phyloP scores from a whole-genome alignment of 306 rosid species.

The Datisca glomerata region DNA sequence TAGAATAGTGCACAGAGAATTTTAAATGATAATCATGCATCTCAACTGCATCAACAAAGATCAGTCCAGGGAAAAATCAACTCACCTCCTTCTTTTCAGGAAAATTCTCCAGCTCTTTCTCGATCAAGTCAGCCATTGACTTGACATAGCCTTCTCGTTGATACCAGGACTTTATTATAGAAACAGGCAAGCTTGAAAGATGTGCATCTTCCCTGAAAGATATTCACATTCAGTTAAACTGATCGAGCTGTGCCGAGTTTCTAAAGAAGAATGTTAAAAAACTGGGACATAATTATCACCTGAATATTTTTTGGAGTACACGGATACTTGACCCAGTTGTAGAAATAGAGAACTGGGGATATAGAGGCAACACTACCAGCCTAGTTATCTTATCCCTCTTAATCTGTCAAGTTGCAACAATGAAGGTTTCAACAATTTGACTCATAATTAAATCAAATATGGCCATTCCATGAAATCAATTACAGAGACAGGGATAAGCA shows the following conservation, averaged over 20 bases:
- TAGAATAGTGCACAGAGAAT: slow-evolving; percentile 12
- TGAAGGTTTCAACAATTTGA: slow-evolving; percentile 1
- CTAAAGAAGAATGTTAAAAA: not conserved
- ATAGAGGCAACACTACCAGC: slow-evolving; percentile 92
- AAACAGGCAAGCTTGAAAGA: slow-evolving; percentile 76
- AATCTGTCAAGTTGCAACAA: slow-evolving; percentile 41
- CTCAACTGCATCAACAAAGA: no score
- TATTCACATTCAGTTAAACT: slow-evolving; percentile 16
- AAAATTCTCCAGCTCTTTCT: slow-evolving; percentile 59
- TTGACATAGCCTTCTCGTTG: slow-evolving; percentile 78
- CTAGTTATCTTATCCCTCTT: slow-evolving; percentile 81
- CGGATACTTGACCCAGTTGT: slow-evolving; percentile 99
- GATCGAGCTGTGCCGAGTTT: slow-evolving; percentile 5
- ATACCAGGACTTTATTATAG: slow-evolving; percentile 91
- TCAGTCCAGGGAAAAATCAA: slow-evolving; percentile 14
- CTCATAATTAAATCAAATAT: slow-evolving; percentile 4
- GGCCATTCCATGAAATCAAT: no score
- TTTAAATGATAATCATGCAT: not conserved
- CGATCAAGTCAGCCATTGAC: slow-evolving; percentile 92
- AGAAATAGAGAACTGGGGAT: slow-evolving; percentile 97
- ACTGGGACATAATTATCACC: slow-evolving; percentile 24
- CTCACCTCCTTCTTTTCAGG: slow-evolving; percentile 60
- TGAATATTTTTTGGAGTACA: slow-evolving; percentile 61
- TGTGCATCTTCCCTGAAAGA: slow-evolving; percentile 66
- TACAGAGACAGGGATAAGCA: no score